Percentiles rank a stretch among this genome's conserved stretches.
These are phyloP conservation scores for Fraxinus americana DNA, from an alignment of 257 asterid genomes.

Conservation along the genomic window DNA sequence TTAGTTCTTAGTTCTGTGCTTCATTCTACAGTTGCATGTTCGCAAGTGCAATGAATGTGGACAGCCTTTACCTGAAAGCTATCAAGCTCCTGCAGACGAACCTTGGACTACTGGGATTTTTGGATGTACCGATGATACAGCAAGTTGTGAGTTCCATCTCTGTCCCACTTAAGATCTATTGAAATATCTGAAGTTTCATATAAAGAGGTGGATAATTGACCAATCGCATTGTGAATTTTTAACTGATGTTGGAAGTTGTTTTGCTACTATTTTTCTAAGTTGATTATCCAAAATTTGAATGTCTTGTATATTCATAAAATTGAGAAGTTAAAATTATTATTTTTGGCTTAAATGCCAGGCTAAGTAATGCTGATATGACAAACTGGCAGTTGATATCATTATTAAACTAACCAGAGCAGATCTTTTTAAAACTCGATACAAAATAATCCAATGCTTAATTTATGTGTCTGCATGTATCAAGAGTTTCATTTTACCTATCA, in stretches of 20 bases:
- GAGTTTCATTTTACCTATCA: slow-evolving; percentile 2
- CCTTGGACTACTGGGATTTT: slow-evolving; percentile 96
- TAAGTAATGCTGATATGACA: not conserved
- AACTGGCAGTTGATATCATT: not conserved
- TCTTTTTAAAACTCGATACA: not conserved
- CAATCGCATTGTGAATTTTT: not conserved
- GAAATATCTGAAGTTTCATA: slow-evolving; percentile 13
- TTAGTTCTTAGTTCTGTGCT: slow-evolving; percentile 23
- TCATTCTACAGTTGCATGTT: slow-evolving; percentile 62
- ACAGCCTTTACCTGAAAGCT: slow-evolving; percentile 96
- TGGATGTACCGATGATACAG: slow-evolving; percentile 79
- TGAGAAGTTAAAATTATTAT: not conserved
- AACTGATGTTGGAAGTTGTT: not conserved
- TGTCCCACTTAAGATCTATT: not conserved
- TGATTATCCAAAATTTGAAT: not conserved
- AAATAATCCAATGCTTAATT: not conserved
- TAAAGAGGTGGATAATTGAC: not conserved
- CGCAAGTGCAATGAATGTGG: slow-evolving; percentile 95
- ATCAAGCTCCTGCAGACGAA: slow-evolving; percentile 88
- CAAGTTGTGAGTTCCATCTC: slow-evolving; percentile 70
- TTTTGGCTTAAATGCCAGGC: not conserved
- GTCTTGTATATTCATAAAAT: not conserved
- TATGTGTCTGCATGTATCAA: not conserved
- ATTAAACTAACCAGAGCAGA: not conserved
- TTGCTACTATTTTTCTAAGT: not conserved